Conservation (phyloP, 108 stramenopile genomes). For the Chaetoceros muelleri region DNA sequence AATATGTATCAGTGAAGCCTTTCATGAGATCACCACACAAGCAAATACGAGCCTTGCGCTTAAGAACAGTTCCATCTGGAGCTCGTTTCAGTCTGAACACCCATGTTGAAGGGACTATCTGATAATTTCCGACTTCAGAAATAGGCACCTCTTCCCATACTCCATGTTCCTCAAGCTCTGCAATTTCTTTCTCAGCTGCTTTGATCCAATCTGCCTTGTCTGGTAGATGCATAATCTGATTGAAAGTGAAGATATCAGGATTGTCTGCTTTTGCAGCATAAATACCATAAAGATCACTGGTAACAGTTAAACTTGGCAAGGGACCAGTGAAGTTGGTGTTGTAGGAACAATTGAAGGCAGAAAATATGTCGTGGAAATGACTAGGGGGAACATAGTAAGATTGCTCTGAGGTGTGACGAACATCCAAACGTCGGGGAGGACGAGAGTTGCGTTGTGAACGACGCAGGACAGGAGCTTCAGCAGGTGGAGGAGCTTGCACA, state of each 20-base stretch:
- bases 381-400: no score
- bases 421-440: no score
- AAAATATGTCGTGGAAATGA: no score
- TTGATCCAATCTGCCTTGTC: slow-evolving; percentile 1
- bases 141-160: slow-evolving; percentile 9
- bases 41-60: slow-evolving; percentile 29
- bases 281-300: no score
- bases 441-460: no score
- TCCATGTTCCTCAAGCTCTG: neutral
- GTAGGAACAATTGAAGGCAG: no score
- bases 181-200: slow-evolving; percentile 11
- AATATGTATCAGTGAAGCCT: slow-evolving; percentile 16
- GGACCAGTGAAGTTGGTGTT: no score
- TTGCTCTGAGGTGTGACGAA: no score
- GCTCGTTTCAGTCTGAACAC: slow-evolving; percentile 24
- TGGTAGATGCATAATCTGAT: slow-evolving; percentile 4
- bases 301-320: no score
- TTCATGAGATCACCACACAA: slow-evolving; percentile 21
- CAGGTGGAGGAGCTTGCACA: no score
- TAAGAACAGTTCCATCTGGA: slow-evolving; percentile 27
- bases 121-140: neutral
- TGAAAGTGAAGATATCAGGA: slow-evolving; percentile 13
- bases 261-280: slow-evolving; percentile 4
- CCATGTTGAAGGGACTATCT: slow-evolving; percentile 23
- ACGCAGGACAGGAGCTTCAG: no score